These are phyloP conservation scores for Hydnomerulius pinastri DNA, from an alignment of 768 basidiomycete genomes.

Conservation along the genomic window DNA sequence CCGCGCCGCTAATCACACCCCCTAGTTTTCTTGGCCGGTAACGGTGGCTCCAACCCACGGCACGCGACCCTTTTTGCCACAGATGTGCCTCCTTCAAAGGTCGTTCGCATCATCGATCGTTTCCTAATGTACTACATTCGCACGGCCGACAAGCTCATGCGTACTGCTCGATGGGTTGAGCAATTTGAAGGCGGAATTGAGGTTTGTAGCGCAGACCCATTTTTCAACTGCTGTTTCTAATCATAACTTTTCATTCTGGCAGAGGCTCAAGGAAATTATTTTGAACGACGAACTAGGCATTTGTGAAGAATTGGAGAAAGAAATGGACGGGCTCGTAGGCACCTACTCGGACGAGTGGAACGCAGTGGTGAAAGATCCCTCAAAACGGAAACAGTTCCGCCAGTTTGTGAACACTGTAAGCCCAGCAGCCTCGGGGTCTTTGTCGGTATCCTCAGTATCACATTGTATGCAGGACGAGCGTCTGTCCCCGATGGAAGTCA, in stretches of 20 bases:
- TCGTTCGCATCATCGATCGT: conserved; percentile 61
- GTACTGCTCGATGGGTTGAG: conserved; percentile 77
- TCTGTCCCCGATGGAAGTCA: conserved; percentile 46
- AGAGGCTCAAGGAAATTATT: conserved; percentile 64
- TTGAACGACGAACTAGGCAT: conserved; percentile 74
- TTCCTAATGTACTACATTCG: conserved; percentile 71
- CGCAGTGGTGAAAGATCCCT: conserved; percentile 56
- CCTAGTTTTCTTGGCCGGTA: conserved; percentile 64
- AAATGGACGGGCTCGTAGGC: conserved; percentile 65
- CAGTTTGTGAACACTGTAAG: conserved; percentile 67
- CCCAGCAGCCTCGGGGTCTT: background rate
- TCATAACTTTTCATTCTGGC: background rate
- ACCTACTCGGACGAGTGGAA: conserved; percentile 75
- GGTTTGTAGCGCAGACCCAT: conserved; percentile 28
- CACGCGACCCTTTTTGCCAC: conserved; percentile 67
- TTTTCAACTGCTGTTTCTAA: background rate
- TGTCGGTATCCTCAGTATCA: background rate
- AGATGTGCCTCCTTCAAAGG: conserved; percentile 68
- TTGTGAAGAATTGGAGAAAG: conserved; percentile 62
- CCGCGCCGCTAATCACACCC: background rate
- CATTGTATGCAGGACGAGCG: conserved; percentile 35
- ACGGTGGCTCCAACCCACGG: conserved; percentile 62
- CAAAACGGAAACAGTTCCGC: conserved; percentile 49
- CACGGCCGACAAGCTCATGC: conserved; percentile 69
- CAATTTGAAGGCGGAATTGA: conserved; percentile 68